These are phyloP conservation scores for Pugionium cornutum DNA, from an alignment of 345 rosid species.

Conservation along the genomic window DNA sequence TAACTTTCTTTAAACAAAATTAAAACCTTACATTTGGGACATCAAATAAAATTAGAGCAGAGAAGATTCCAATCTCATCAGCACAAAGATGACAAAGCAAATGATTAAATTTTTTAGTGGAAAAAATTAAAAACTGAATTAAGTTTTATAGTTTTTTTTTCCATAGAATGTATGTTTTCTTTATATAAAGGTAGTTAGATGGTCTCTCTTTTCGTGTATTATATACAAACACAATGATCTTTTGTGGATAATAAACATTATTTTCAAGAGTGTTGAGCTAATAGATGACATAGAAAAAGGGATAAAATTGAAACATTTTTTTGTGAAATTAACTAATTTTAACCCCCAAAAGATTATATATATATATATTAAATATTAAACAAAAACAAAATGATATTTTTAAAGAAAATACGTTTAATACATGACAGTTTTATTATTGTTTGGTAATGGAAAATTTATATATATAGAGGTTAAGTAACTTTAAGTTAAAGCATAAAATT, in stretches of 20 bases:
- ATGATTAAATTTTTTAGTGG: no score
- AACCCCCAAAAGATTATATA: no score
- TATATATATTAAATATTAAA: no score
- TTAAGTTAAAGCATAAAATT: conserved; percentile 14
- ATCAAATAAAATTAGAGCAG: no score
- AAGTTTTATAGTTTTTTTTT: background rate
- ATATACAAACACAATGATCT: conserved; percentile 12
- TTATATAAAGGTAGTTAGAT: background rate
- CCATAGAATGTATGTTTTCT: background rate
- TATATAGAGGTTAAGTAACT: conserved; percentile 30
- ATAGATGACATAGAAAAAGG: background rate
- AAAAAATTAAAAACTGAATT: background rate
- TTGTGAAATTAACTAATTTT: no score
- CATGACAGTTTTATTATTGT: conserved; percentile 13
- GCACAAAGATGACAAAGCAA: no score
- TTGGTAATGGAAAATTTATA: conserved; percentile 26
- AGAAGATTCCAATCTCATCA: no score
- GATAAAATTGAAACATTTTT: background rate
- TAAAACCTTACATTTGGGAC: background rate
- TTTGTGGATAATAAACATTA: background rate
- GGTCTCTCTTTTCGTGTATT: background rate
- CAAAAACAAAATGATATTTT: no score
- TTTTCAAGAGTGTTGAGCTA: conserved; percentile 3
- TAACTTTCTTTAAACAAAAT: conserved; percentile 22
- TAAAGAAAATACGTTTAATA: conserved; percentile 15